Conservation (phyloP, 139 green algal species). For the Trebouxia sp. region DNA sequence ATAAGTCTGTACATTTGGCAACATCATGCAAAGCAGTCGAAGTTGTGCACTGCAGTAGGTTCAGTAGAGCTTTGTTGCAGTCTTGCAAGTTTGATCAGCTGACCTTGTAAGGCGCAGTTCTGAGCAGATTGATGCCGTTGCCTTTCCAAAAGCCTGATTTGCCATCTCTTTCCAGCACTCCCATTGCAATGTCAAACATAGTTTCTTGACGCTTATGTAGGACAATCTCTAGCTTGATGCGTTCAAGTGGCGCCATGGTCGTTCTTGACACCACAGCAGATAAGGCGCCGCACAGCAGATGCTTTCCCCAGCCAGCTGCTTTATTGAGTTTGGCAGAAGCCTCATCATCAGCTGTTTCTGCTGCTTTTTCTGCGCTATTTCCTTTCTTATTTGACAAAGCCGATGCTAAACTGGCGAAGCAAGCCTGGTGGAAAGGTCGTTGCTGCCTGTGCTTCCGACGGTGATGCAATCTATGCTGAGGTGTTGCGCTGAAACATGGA, state of each 20-base stretch:
- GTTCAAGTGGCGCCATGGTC: conserved; percentile 68
- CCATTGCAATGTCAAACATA: background rate
- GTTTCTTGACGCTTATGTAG: conserved; percentile 40
- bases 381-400: background rate
- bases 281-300: conserved; percentile 54
- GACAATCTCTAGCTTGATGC: conserved; percentile 75
- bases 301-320: conserved; percentile 32
- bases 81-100: background rate
- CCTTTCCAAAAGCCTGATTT: conserved; percentile 67
- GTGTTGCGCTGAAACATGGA: too few relatives aligned
- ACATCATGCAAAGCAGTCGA: too few relatives aligned
- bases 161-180: conserved; percentile 57
- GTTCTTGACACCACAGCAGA: conserved; percentile 63
- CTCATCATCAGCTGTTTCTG: background rate
- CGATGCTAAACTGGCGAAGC: background rate
- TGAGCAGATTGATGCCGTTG: conserved; percentile 76
- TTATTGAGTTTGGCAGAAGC: background rate
- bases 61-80: too few relatives aligned
- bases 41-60: too few relatives aligned
- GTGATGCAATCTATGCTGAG: too few relatives aligned
- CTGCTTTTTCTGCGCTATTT: background rate
- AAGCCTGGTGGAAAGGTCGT: background rate
- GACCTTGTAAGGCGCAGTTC: conserved; percentile 79
- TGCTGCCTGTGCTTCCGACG: background rate
- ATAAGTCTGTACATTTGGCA: too few relatives aligned